Base-by-base conservation (phyloP, 208 protist species). In the Leptomonas pyrrhocoris region DNA sequence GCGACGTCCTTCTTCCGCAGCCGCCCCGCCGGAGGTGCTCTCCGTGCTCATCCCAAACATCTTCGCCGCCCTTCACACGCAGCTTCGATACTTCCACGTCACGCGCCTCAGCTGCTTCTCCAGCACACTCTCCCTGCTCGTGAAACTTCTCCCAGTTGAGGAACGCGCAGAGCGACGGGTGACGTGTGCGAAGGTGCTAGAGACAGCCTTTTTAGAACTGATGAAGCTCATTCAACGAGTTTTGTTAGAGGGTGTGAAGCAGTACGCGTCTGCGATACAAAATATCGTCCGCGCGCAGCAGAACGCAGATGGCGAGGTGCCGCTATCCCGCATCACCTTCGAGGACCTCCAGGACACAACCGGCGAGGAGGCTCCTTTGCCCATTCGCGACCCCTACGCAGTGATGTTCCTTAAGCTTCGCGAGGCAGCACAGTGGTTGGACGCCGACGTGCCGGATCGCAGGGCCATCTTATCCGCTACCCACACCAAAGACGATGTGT, bases 151-250 rank as follows among this genome's bases (percentile, higher is more conserved):
- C n/a, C 48, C 72, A 2, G 27, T 15, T 9, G 49, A 42, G 21
- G 28, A 25, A 0, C 40, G 19, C 0, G n/a, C 50, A 4, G 28
- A 31, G 2, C 36, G 27, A 25, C 16, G 38, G 12, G 25, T 34
- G 6, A 34, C 57, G 38, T 60, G 46, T 1, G 51, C 21, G 19
- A 19, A 30, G n/a, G 34, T 31, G 25, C 59, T 43, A 36, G 28
- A 53, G 34, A 50, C 50, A 6, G 54, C 36, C 18, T 77, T 66
- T 18, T 0, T 71, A 34, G 63, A 71, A 49, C 21, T 77, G 0
- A 71, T 77, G 72, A 70, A 71, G 57, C 72, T 77, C n/a, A 61
- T 71, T 15, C 72, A 77, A 38, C 72, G 62, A 25, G 21, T 34
- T 8, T 18, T 77, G 55, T 42, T 77, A 30, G 42, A 60, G 38